Base-by-base conservation (phyloP, 305 asterid genomes). In the Salvia sclarea region DNA sequence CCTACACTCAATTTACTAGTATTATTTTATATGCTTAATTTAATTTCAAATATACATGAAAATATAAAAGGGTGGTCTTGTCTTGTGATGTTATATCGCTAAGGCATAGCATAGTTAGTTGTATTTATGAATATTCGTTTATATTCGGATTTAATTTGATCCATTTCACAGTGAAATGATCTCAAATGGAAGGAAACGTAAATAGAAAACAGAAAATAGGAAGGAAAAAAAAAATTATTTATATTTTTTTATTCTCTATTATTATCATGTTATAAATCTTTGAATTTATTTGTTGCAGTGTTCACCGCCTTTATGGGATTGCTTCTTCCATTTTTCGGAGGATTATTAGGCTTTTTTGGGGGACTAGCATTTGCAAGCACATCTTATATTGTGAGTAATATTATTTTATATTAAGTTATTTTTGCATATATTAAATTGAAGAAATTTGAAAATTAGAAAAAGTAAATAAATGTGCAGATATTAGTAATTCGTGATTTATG, bases 321-420 rank as follows among this genome's bases (percentile, higher is more conserved):
- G 5, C 35, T 66, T 22, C 43, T 79, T 37, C 87, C 87, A 13
- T 82, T 79, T 63, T 82, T 79, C 18, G 87, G 83, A 61, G 87
- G 84, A 56, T 22, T 82, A 16, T 54, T 79, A 10, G 87, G 84
- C 0, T 82, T 82, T 66, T 76, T 82, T 47, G 87, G 87, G 3
- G 87, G 87, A 16, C 37, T 82, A 16, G 79, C 81, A 5, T 82
- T 79, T 37, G 18, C 87, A 11, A 48, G 65, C 16, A 77, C 79
- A 11, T 74, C 84, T 50, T 82, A 79, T 45, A 52, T 76, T 24
- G 86, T 81, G 64, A 75, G 86, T 75, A 48, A 59, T 33, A 0
- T 11, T 14, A 13, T 21, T 61, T 4, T 61, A 61, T 61, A 10
- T 0, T 24, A n/a, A 11, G 7, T 1, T 13, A 24, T 10, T 9